Conservation (phyloP, 768 basidiomycete genomes). For the Suillus tomentosus region DNA sequence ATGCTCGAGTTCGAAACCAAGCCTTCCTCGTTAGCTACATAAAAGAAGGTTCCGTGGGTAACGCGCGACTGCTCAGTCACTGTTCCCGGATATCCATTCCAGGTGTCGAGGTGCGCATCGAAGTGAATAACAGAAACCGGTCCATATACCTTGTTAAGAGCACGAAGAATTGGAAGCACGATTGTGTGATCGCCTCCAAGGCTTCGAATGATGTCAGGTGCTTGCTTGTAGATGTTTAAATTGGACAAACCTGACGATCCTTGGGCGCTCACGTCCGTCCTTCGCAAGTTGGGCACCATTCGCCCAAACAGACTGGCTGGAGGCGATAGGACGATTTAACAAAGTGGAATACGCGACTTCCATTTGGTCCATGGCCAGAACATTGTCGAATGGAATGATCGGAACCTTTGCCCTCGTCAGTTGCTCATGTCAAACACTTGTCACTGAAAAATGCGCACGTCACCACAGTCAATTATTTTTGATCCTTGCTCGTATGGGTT, state of each 20-base stretch:
- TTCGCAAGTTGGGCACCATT: conserved; percentile 42
- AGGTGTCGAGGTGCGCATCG: conserved; percentile 76
- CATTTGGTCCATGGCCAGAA: conserved; percentile 83
- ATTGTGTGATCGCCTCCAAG: conserved; percentile 91
- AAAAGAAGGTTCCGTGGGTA: conserved; percentile 88
- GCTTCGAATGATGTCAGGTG: conserved; percentile 16
- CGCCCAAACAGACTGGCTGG: conserved; percentile 22
- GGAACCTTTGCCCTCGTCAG: conserved; percentile 54
- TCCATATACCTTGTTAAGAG: conserved; percentile 78
- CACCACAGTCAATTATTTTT: conserved; percentile 81
- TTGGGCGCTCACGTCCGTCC: conserved; percentile 69
- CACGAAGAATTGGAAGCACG: conserved; percentile 81
- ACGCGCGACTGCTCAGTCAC: conserved; percentile 62
- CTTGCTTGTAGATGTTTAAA: neutral
- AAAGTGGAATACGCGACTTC: conserved; percentile 82
- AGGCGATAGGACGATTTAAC: conserved; percentile 54
- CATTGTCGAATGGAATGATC: conserved; percentile 78
- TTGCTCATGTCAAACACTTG: neutral
- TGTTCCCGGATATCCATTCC: conserved; percentile 41
- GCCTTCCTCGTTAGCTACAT: conserved; percentile 75
- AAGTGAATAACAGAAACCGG: conserved; percentile 85
- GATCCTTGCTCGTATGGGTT: conserved; percentile 62
- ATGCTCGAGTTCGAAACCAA: conserved; percentile 73
- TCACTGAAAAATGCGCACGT: conserved; percentile 44
- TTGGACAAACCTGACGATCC: conserved; percentile 59